A percentile compares a stretch with the other conserved stretches of the same genome.
Evolutionary conservation across 352 stramenopile species (phyloP).

Genomic region (Globisporangium polare): DNA sequence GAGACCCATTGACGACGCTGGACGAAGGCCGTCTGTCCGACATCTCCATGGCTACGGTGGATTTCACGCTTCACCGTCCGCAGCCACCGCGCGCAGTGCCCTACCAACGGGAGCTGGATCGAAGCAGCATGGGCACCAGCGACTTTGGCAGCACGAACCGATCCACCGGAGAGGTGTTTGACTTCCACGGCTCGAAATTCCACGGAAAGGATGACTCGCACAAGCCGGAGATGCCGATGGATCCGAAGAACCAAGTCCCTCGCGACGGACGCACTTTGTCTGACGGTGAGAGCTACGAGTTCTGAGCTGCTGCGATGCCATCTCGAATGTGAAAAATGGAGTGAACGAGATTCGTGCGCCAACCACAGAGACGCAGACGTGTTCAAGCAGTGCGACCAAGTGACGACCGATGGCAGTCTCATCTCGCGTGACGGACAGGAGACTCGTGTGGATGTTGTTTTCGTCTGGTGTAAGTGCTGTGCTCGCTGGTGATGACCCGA

Average conservation of each 20-base stretch:
- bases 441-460: slow-evolving; percentile 6
- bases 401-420: slow-evolving; percentile 5
- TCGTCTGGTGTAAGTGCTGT: not conserved
- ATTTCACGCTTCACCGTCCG: slow-evolving; percentile 20
- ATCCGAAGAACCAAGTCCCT: not conserved
- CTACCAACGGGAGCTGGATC: slow-evolving; percentile 11
- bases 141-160: slow-evolving; percentile 28
- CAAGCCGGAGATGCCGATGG: slow-evolving; percentile 12
- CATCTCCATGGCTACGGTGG: slow-evolving; percentile 18
- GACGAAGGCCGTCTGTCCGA: slow-evolving; percentile 19
- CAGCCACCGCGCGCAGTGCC: slow-evolving; percentile 11
- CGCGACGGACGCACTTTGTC: slow-evolving; percentile 42
- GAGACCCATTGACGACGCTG: slow-evolving; percentile 12
- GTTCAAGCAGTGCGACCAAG: slow-evolving; percentile 3
- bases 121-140: slow-evolving; percentile 11
- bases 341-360: not conserved
- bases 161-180: slow-evolving; percentile 30
- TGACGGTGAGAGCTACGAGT: slow-evolving; percentile 72
- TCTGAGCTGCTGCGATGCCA: slow-evolving; percentile 28
- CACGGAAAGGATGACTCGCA: slow-evolving; percentile 15
- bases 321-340: not conserved
- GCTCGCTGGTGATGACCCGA: not conserved
- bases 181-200: slow-evolving; percentile 33
- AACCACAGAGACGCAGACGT: not conserved
- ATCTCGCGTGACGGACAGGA: not conserved